These are phyloP conservation scores for Ceratobasidium papillatum DNA, from an alignment of 1,284 basidiomycete genomes.

Conservation along the genomic window DNA sequence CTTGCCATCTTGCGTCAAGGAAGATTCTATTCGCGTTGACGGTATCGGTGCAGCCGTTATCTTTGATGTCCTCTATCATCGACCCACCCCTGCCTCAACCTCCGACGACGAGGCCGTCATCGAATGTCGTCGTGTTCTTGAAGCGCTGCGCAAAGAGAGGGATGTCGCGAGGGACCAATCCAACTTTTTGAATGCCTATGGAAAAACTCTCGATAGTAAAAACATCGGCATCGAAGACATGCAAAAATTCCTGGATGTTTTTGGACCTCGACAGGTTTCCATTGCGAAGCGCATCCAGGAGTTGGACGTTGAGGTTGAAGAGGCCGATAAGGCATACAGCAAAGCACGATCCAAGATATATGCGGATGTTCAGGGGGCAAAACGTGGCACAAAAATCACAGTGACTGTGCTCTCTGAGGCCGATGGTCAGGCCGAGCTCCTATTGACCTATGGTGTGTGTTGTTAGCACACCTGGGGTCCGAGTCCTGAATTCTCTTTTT, in stretches of 20 bases:
- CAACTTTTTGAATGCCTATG: slow-evolving; percentile 42
- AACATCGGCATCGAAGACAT: slow-evolving; percentile 42
- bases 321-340: slow-evolving; percentile 33
- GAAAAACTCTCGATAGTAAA: slow-evolving; percentile 43
- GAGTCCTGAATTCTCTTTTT: too few relatives aligned
- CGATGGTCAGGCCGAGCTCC: slow-evolving; percentile 42
- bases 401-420: slow-evolving; percentile 42
- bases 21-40: slow-evolving; percentile 48
- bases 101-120: slow-evolving; percentile 29
- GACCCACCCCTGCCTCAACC: neutral
- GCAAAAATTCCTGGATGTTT: slow-evolving; percentile 44
- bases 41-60: slow-evolving; percentile 46
- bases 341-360: slow-evolving; percentile 27
- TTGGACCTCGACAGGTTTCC: slow-evolving; percentile 38
- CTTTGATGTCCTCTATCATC: slow-evolving; percentile 48
- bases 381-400: slow-evolving; percentile 44
- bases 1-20: slow-evolving; percentile 46
- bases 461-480: neutral
- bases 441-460: slow-evolving; percentile 45
- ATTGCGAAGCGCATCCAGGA: slow-evolving; percentile 34
- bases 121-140: slow-evolving; percentile 34
- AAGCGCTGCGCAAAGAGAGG: slow-evolving; percentile 33
- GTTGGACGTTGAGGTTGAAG: slow-evolving; percentile 37
- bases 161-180: slow-evolving; percentile 39
- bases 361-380: slow-evolving; percentile 37